Conservation (phyloP, 805 yeast genomes). For the Yamadazyma akitaensis region DNA sequence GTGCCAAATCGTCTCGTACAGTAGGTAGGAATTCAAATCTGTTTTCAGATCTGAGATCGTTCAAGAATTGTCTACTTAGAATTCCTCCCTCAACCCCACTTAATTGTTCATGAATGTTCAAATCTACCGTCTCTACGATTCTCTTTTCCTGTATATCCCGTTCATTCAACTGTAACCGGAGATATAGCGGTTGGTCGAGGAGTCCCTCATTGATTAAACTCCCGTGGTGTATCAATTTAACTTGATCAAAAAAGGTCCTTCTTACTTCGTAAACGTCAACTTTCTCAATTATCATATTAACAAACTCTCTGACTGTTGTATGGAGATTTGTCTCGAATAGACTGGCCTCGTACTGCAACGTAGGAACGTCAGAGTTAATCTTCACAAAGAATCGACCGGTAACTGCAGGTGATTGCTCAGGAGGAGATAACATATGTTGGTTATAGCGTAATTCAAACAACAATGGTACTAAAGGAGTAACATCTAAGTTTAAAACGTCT, state of each 20-base stretch:
- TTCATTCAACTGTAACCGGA: slow-evolving; percentile 12
- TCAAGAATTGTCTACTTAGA: slow-evolving; percentile 23
- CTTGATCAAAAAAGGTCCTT: slow-evolving; percentile 26
- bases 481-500: slow-evolving; percentile 21
- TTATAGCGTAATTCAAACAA: slow-evolving; percentile 12
- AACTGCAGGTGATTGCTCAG: neutral
- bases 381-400: slow-evolving; percentile 11
- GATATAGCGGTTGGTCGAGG: slow-evolving; percentile 9
- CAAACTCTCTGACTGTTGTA: slow-evolving; percentile 21
- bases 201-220: neutral
- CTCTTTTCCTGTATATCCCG: slow-evolving; percentile 7
- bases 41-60: slow-evolving; percentile 19
- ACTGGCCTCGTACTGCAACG: slow-evolving; percentile 16
- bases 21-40: slow-evolving; percentile 23
- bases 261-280: slow-evolving; percentile 20
- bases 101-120: slow-evolving; percentile 15
- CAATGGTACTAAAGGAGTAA: slow-evolving; percentile 23
- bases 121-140: slow-evolving; percentile 13
- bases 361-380: slow-evolving; percentile 15
- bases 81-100: slow-evolving; percentile 23
- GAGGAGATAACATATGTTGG: neutral
- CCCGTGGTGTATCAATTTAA: slow-evolving; percentile 15
- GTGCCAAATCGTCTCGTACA: slow-evolving; percentile 3
- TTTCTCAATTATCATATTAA: slow-evolving; percentile 17
- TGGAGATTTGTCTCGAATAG: slow-evolving; percentile 20